Base-by-base conservation (phyloP, 2,329 filamentous ascomycete species). In the Gremmenia infestans region DNA sequence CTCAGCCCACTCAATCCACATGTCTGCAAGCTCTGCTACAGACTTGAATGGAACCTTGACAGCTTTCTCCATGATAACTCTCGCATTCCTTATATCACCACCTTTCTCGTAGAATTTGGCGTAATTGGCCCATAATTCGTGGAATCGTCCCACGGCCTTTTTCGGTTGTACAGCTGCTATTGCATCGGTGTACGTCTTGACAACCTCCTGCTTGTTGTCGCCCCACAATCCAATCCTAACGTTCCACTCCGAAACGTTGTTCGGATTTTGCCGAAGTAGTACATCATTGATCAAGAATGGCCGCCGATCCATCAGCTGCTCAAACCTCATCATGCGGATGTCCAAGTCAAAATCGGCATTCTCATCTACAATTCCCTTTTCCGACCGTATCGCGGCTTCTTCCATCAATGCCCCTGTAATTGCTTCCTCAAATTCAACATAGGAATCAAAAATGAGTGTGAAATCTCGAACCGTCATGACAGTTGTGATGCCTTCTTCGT, bases 401-500 rank as follows among this genome's bases (percentile, higher is more conserved):
- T 97, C 92, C 86, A 99, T 95, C 65, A 97, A 78, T 48, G 87
- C 87, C 14, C 89, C 87, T 61, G 97, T 96, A 63, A 97, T 87
- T 0, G 92, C 93, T 74, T 99, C 95, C 72, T 99, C 94, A 60
- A 97, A 97, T 72, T 99, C 94, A 35, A 89, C 87, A 68, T 97
- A 99, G 0, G 92, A 89, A 72, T 99, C 94, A 66, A 99, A 99
- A 47, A 97, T 87, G 54, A 97, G 82, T 0, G 92, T 95, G 69
- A 99, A 99, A 73, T 99, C 94, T 54, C 94, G 87, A 46, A 99
- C 92, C 2, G 94, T 99, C 93, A 97, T 97, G 60, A 97, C 95
- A 1, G 93, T 97, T 11, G 91, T 96, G 63, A 97, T 90, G 46
- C 90, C 95, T 72, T 97, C 92, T 73, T 99, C 94, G 63, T 96